These are phyloP conservation scores for Lagerstroemia fauriei DNA, from an alignment of 441 rosid genomes.

Conservation along the genomic window DNA sequence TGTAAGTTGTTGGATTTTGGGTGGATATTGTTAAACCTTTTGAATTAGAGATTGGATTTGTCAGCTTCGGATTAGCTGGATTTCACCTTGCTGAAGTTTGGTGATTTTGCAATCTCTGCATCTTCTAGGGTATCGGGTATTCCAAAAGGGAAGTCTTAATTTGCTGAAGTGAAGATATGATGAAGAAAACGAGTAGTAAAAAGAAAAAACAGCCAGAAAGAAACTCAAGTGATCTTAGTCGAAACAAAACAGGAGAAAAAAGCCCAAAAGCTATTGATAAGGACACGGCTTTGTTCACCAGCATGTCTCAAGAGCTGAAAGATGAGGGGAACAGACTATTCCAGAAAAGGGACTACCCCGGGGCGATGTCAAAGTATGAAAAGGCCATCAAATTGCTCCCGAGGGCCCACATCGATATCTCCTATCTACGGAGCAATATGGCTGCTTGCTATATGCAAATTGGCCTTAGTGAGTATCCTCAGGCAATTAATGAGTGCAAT, in stretches of 20 bases:
- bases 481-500: conserved; percentile 57
- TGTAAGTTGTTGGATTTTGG: no score
- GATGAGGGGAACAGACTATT: conserved; percentile 68
- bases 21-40: not conserved
- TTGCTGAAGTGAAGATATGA: conserved; percentile 19
- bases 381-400: conserved; percentile 67
- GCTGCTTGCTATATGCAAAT: conserved; percentile 72
- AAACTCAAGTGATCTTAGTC: conserved; percentile 35
- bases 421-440: conserved; percentile 57
- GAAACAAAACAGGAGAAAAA: conserved; percentile 33
- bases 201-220: conserved; percentile 39
- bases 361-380: conserved; percentile 58
- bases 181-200: conserved; percentile 54
- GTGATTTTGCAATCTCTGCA: not conserved
- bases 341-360: conserved; percentile 57
- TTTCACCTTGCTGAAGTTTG: not conserved
- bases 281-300: conserved; percentile 43
- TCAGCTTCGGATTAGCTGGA: not conserved
- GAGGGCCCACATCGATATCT: conserved; percentile 46
- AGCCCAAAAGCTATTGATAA: conserved; percentile 38
- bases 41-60: not conserved
- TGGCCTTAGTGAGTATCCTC: conserved; percentile 56
- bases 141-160: not conserved
- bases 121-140: not conserved
- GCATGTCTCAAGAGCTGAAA: conserved; percentile 54